Conservation (phyloP, 371 early-diverging fungal species). For the Amoeboradix gromovi region DNA sequence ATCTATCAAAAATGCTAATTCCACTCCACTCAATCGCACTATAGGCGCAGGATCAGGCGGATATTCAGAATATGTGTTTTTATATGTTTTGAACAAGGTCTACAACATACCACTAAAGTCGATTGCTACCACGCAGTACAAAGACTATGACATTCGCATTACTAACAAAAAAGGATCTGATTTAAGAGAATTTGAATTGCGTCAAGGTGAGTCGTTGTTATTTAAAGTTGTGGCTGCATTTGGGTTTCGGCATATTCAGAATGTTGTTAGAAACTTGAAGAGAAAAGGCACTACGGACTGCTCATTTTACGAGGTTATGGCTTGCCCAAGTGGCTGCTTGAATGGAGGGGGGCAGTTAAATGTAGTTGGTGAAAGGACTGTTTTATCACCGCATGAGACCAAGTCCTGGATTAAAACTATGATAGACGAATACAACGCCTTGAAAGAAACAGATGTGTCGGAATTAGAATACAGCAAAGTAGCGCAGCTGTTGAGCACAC, state of each 20-base stretch:
- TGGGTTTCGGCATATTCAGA: conserved; percentile 88
- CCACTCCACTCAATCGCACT: neutral
- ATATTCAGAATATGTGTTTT: neutral
- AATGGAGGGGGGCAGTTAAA: conserved; percentile 67
- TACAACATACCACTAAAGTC: neutral
- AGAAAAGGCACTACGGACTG: conserved; percentile 10
- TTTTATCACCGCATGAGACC: neutral
- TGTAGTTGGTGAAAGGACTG: conserved; percentile 3
- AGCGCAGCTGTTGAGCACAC: neutral
- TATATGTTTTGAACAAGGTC: neutral
- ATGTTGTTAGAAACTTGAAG: conserved; percentile 39
- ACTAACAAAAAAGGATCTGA: neutral
- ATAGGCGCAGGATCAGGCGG: neutral
- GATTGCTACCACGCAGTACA: neutral
- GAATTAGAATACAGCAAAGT: neutral
- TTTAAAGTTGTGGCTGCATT: conserved; percentile 38
- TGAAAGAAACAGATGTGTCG: neutral
- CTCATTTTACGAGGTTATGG: conserved; percentile 88
- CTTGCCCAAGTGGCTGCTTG: conserved; percentile 67
- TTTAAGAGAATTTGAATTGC: neutral
- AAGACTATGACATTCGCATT: neutral
- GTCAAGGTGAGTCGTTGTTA: neutral
- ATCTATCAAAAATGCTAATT: neutral
- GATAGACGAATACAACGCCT: neutral
- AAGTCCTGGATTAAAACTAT: neutral